Conservation (phyloP, 495 filamentous ascomycete species). For the Arthonia radiata region DNA sequence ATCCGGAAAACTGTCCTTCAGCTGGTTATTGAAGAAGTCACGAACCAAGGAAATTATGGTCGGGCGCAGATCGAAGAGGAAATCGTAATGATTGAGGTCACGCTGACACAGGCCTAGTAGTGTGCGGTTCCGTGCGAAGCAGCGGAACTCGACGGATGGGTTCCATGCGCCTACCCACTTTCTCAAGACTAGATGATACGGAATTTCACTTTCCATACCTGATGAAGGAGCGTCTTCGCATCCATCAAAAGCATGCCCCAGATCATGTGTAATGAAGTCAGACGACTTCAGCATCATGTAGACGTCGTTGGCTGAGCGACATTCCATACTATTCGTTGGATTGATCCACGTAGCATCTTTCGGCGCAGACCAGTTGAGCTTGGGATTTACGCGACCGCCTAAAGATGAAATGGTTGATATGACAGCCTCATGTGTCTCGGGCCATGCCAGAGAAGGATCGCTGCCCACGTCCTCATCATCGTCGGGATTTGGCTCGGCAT, state of each 20-base stretch:
- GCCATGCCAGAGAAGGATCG: slow-evolving; percentile 35
- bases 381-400: slow-evolving; percentile 63
- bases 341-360: slow-evolving; percentile 95
- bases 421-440: slow-evolving; percentile 50
- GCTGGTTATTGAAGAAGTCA: slow-evolving; percentile 44
- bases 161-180: slow-evolving; percentile 73
- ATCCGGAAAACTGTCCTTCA: slow-evolving; percentile 62
- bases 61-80: slow-evolving; percentile 39
- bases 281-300: slow-evolving; percentile 83
- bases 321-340: slow-evolving; percentile 75
- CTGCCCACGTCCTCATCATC: slow-evolving; percentile 18
- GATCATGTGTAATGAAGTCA: slow-evolving; percentile 79
- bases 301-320: slow-evolving; percentile 63
- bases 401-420: slow-evolving; percentile 51
- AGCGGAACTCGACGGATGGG: slow-evolving; percentile 78
- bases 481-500: slow-evolving; percentile 5
- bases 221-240: slow-evolving; percentile 24
- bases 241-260: slow-evolving; percentile 78
- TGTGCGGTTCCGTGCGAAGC: slow-evolving; percentile 59
- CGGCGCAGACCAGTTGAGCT: slow-evolving; percentile 90
- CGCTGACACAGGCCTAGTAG: slow-evolving; percentile 72
- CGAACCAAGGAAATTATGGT: slow-evolving; percentile 35
- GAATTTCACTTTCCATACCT: slow-evolving; percentile 14
- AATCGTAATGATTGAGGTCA: slow-evolving; percentile 73
- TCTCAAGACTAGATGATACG: slow-evolving; percentile 52